Evolutionary conservation across 768 basidiomycete genomes (phyloP).

Genomic region (Sarcodon sp.): DNA sequence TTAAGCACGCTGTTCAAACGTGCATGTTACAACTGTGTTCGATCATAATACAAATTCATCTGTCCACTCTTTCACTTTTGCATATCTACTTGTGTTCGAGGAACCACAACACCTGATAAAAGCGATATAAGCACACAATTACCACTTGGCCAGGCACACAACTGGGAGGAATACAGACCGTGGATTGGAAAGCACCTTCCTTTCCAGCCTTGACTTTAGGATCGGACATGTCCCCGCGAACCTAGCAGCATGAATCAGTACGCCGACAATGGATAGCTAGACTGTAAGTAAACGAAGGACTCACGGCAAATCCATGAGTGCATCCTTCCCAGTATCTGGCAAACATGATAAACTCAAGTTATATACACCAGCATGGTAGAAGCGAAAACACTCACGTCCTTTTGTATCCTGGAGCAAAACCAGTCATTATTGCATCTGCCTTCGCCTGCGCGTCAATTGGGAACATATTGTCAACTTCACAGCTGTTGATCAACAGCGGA

Average conservation of each 20-base stretch:
- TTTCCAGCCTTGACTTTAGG: constrained; percentile 47
- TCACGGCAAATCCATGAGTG: constrained; percentile 17
- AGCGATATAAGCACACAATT: too few species aligned
- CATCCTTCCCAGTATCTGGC: constrained; percentile 13
- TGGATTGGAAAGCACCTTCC: constrained; percentile 47
- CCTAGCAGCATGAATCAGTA: not conserved
- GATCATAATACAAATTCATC: too few species aligned
- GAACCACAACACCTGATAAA: too few species aligned
- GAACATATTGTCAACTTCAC: constrained; percentile 39
- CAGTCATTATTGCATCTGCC: constrained; percentile 23
- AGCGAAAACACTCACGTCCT: constrained; percentile 6
- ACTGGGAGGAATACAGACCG: constrained; percentile 16
- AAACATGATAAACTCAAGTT: too few species aligned
- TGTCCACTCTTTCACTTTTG: too few species aligned
- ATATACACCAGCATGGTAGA: too few species aligned
- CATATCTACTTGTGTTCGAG: too few species aligned
- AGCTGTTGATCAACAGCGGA: constrained; percentile 60
- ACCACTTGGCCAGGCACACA: too few species aligned
- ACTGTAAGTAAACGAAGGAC: too few species aligned
- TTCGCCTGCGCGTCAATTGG: constrained; percentile 24
- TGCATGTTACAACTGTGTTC: too few species aligned
- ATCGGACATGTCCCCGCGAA: constrained; percentile 27
- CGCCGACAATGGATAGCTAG: too few species aligned
- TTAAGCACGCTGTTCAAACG: too few species aligned
- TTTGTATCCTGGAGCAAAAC: constrained; percentile 22